Percentiles rank a stretch among this genome's conserved stretches.
Conservation (phyloP, 192 early-diverging fungal genomes). For the Gryganskiella cystojenkinii region DNA sequence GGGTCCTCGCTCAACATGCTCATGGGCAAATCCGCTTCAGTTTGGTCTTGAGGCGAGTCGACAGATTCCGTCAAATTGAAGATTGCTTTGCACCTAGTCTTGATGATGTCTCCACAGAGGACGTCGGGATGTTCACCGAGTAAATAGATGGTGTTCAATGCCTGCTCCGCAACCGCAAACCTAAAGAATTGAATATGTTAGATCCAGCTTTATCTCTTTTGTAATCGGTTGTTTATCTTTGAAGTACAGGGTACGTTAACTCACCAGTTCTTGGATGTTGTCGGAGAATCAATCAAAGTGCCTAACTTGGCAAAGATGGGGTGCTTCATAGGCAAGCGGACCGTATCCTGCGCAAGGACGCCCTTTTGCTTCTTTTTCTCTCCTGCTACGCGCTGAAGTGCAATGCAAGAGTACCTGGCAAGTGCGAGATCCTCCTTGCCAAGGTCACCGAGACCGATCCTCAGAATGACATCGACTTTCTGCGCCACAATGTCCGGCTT, state of each 20-base stretch:
- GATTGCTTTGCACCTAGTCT: slow-evolving; percentile 69
- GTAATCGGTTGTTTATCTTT: background rate
- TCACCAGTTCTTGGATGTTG: slow-evolving; percentile 65
- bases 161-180: slow-evolving; percentile 95
- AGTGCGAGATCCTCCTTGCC: slow-evolving; percentile 85
- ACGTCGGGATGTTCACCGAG: slow-evolving; percentile 92
- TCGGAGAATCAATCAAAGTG: slow-evolving; percentile 59
- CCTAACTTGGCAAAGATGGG: slow-evolving; percentile 64
- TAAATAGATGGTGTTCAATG: slow-evolving; percentile 91
- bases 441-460: slow-evolving; percentile 86
- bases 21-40: slow-evolving; percentile 5
- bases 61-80: slow-evolving; percentile 60
- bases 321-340: slow-evolving; percentile 65
- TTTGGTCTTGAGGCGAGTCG: slow-evolving; percentile 52
- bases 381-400: slow-evolving; percentile 85
- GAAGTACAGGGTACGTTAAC: background rate
- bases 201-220: background rate
- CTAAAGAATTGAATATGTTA: slow-evolving; percentile 55
- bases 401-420: slow-evolving; percentile 93
- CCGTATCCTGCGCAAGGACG: slow-evolving; percentile 20
- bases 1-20: slow-evolving; percentile 15
- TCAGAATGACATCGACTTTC: slow-evolving; percentile 85
- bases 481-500: slow-evolving; percentile 84
- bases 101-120: slow-evolving; percentile 82
- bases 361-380: slow-evolving; percentile 72